Percentiles rank a stretch among this genome's conserved stretches.
Evolutionary conservation across 1,139 yeast genomes (phyloP).

Genomic region (Yamadazyma atlantica): DNA sequence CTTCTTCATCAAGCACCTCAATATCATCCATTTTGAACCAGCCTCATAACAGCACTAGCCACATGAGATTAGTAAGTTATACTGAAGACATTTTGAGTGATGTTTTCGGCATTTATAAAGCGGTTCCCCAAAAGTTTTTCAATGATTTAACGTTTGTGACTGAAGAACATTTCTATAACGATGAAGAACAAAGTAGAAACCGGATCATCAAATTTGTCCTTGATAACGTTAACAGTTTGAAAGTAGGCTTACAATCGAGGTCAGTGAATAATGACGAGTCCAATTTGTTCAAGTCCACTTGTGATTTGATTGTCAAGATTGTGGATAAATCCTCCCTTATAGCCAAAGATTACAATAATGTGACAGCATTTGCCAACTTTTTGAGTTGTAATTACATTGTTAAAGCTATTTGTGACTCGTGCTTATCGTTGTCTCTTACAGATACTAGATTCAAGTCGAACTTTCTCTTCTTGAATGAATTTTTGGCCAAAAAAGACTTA

Average conservation of each 20-base stretch:
- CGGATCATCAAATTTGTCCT: slow-evolving; percentile 23
- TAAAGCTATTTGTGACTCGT: slow-evolving; percentile 37
- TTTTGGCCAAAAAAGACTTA: slow-evolving; percentile 20
- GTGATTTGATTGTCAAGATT: slow-evolving; percentile 32
- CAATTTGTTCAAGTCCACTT: slow-evolving; percentile 36
- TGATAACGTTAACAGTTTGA: slow-evolving; percentile 32
- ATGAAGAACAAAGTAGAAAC: slow-evolving; percentile 12
- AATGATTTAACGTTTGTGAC: slow-evolving; percentile 29
- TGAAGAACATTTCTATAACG: slow-evolving; percentile 14
- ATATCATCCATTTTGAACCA: slow-evolving; percentile 3
- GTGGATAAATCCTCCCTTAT: slow-evolving; percentile 22
- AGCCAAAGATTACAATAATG: slow-evolving; percentile 18
- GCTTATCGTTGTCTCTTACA: slow-evolving; percentile 33
- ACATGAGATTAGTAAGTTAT: slow-evolving; percentile 6
- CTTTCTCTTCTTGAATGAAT: slow-evolving; percentile 37
- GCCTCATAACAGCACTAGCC: background rate
- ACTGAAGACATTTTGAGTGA: slow-evolving; percentile 38
- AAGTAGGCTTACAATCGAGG: slow-evolving; percentile 32
- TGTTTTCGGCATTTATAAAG: slow-evolving; percentile 34
- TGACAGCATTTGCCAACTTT: slow-evolving; percentile 27
- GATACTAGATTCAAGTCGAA: slow-evolving; percentile 40
- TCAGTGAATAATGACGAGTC: slow-evolving; percentile 17
- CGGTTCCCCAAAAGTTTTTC: slow-evolving; percentile 37
- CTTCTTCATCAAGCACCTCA: slow-evolving; percentile 8
- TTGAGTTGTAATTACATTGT: slow-evolving; percentile 34